Conservation (phyloP, 2,329 filamentous ascomycete genomes). For the Alternaria sp. region DNA sequence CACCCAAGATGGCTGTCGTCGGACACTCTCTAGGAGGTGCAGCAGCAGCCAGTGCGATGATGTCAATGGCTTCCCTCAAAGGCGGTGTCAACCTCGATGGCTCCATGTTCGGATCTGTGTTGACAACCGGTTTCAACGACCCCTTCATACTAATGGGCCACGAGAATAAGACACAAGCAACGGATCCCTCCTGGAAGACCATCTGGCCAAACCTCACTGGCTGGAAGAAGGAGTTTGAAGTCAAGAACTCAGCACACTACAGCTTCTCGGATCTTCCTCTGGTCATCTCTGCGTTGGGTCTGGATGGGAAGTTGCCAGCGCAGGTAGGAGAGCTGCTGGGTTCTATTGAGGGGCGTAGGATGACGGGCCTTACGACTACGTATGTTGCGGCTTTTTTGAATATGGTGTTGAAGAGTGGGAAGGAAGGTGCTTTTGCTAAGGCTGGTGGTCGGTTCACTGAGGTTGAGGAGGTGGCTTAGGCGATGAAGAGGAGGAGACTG, state of each 20-base stretch:
- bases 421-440: conserved; percentile 1
- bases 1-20: conserved; percentile 24
- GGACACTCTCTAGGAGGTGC: conserved; percentile 50
- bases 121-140: conserved; percentile 16
- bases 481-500: not conserved
- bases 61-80: conserved; percentile 20
- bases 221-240: conserved; percentile 38
- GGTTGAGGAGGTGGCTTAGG: conserved; percentile 17
- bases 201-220: conserved; percentile 29
- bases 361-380: conserved; percentile 26
- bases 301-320: conserved; percentile 23
- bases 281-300: conserved; percentile 18
- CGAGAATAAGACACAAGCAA: conserved; percentile 37
- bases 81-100: conserved; percentile 49
- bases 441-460: conserved; percentile 19
- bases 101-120: conserved; percentile 31
- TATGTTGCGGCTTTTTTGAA: conserved; percentile 31
- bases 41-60: conserved; percentile 28
- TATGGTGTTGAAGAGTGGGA: conserved; percentile 23
- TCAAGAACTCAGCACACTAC: conserved; percentile 34
- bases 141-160: conserved; percentile 37
- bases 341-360: conserved; percentile 25
- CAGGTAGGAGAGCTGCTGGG: conserved; percentile 30
- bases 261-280: conserved; percentile 37
- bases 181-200: conserved; percentile 35